Evolutionary conservation across 352 stramenopile species (phyloP).

Genomic region (Phytophthora fragariae): DNA sequence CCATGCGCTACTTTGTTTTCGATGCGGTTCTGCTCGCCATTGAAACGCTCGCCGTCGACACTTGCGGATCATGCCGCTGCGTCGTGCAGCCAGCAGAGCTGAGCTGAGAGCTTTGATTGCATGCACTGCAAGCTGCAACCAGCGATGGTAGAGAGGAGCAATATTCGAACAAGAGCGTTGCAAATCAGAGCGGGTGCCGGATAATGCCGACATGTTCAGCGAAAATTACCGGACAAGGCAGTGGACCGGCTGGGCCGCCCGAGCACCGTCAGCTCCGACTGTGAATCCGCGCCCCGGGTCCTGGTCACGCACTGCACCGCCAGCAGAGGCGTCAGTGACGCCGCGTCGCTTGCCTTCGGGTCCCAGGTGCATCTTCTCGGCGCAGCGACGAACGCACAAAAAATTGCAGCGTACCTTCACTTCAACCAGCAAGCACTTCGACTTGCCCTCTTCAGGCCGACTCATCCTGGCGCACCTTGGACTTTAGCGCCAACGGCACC

Average conservation of each 20-base stretch:
- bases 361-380: constrained; percentile 1
- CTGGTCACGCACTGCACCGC: background rate
- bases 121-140: background rate
- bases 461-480: background rate
- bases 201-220: constrained; percentile 17
- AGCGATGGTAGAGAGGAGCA: constrained; percentile 22
- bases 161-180: constrained; percentile 31
- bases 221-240: constrained; percentile 25
- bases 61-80: background rate
- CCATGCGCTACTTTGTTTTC: constrained; percentile 2
- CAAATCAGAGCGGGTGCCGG: constrained; percentile 21
- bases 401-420: constrained; percentile 1
- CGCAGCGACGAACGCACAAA: background rate
- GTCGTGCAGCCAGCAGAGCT: background rate
- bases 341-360: background rate
- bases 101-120: background rate
- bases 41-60: constrained; percentile 18
- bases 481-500: background rate
- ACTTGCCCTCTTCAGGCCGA: constrained; percentile 5
- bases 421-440: constrained; percentile 3
- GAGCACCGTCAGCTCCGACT: background rate
- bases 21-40: constrained; percentile 2
- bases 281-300: background rate
- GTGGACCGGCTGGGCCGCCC: constrained; percentile 7
- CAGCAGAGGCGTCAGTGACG: too few relatives aligned